Conservation (phyloP, 345 rosid species). For the Camelina neglecta region DNA sequence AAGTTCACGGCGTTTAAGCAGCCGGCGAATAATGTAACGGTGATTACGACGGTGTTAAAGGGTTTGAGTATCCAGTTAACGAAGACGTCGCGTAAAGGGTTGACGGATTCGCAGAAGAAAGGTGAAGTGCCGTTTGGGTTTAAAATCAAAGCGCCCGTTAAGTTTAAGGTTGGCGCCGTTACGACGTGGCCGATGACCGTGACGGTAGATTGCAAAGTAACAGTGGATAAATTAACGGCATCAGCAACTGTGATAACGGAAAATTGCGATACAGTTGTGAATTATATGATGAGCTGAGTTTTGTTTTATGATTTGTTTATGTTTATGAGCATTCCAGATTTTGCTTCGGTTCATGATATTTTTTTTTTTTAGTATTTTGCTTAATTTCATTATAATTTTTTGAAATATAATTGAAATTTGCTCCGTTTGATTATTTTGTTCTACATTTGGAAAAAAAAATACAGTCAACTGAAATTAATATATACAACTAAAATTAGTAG, state of each 20-base stretch:
- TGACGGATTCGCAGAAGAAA: conserved; percentile 41
- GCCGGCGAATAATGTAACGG: conserved; percentile 60
- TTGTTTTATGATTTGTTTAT: background rate
- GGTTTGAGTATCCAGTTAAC: conserved; percentile 56
- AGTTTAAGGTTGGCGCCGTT: conserved; percentile 59
- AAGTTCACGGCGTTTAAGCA: conserved; percentile 57
- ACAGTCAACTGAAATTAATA: background rate
- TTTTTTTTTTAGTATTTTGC: background rate
- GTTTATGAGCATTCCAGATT: background rate
- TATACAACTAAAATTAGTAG: background rate
- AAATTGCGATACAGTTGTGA: conserved; percentile 57
- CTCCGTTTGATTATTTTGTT: background rate
- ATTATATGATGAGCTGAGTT: background rate
- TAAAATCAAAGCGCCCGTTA: conserved; percentile 64
- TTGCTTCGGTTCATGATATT: conserved; percentile 3
- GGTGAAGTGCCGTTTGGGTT: conserved; percentile 60
- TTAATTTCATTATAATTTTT: background rate
- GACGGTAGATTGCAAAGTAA: conserved; percentile 64
- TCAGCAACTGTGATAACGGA: conserved; percentile 51
- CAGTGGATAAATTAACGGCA: conserved; percentile 68
- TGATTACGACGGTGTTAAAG: conserved; percentile 47
- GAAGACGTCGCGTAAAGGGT: conserved; percentile 29
- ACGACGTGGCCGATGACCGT: conserved; percentile 72
- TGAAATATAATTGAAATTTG: background rate
- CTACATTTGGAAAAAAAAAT: background rate